Evolutionary conservation across 2,329 filamentous ascomycete species (phyloP).

Genomic region (Aurifilum marmelostoma): DNA sequence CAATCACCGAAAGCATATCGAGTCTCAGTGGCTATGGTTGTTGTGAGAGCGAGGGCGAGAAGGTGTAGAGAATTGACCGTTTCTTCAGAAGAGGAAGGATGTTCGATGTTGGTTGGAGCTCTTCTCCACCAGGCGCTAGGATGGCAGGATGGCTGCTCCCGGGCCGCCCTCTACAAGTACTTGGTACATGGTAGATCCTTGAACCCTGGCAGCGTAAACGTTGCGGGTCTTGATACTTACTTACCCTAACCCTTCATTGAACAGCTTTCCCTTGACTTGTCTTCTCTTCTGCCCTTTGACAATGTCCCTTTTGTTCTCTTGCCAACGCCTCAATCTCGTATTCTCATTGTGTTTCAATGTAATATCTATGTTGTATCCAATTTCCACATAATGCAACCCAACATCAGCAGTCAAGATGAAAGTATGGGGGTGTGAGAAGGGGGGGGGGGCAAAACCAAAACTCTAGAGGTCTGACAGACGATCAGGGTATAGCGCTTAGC

Average conservation of each 20-base stretch:
- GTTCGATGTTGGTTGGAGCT: not conserved
- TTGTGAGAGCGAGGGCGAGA: not conserved
- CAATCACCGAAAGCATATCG: not conserved
- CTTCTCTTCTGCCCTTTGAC: not conserved
- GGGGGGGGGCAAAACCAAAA: not conserved
- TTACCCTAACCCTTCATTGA: not conserved
- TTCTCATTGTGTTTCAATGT: not conserved
- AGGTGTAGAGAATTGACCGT: not conserved
- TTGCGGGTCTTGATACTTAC: not conserved
- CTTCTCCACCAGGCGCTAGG: not conserved
- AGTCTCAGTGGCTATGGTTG: not conserved
- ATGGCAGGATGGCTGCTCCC: conserved; percentile 2
- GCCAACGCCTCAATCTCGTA: not conserved
- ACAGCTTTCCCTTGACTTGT: too few relatives aligned
- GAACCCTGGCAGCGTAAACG: not conserved
- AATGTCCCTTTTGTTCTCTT: not conserved
- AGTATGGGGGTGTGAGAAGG: too few relatives aligned
- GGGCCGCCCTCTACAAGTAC: not conserved
- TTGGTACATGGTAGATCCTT: too few relatives aligned
- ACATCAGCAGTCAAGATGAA: not conserved
- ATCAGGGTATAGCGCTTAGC: not conserved
- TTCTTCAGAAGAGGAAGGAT: not conserved
- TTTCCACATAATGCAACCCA: not conserved
- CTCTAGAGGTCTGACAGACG: not conserved
- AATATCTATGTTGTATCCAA: not conserved